A percentile compares a stretch with the other conserved stretches of the same genome.
Conservation (phyloP, 2,329 filamentous ascomycete genomes). For the Delphinella strobiligena region DNA sequence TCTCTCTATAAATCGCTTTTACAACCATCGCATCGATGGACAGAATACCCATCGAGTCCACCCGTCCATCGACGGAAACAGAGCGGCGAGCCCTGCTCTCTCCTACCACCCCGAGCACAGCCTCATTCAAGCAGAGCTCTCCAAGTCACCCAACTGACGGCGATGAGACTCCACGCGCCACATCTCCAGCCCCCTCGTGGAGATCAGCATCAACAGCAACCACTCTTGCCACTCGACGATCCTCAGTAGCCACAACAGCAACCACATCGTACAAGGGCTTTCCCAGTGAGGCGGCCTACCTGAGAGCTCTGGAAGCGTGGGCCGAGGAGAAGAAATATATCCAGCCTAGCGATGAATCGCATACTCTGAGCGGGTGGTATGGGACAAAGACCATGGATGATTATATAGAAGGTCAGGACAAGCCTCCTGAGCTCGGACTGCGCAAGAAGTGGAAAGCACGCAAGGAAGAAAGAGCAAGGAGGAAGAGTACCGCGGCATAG, state of each 20-base stretch:
- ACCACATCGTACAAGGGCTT: slow-evolving; percentile 17
- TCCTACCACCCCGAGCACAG: too few relatives aligned
- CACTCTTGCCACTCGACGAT: background rate
- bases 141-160: too few relatives aligned
- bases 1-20: too few relatives aligned
- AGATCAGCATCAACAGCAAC: background rate
- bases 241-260: background rate
- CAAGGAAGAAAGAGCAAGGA: background rate
- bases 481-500: too few relatives aligned
- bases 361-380: slow-evolving; percentile 16
- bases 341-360: slow-evolving; percentile 11
- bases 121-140: too few relatives aligned
- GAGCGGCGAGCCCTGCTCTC: too few relatives aligned
- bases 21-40: too few relatives aligned
- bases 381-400: slow-evolving; percentile 18
- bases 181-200: background rate
- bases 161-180: background rate
- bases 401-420: slow-evolving; percentile 12
- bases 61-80: too few relatives aligned
- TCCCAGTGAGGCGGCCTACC: slow-evolving; percentile 17
- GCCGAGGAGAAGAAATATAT: slow-evolving; percentile 19
- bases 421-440: background rate
- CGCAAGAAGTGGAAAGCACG: background rate
- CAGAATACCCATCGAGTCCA: too few relatives aligned
- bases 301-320: slow-evolving; percentile 18